Base-by-base conservation (phyloP, 2,329 filamentous ascomycete genomes). In the Cladosporium halotolerans region DNA sequence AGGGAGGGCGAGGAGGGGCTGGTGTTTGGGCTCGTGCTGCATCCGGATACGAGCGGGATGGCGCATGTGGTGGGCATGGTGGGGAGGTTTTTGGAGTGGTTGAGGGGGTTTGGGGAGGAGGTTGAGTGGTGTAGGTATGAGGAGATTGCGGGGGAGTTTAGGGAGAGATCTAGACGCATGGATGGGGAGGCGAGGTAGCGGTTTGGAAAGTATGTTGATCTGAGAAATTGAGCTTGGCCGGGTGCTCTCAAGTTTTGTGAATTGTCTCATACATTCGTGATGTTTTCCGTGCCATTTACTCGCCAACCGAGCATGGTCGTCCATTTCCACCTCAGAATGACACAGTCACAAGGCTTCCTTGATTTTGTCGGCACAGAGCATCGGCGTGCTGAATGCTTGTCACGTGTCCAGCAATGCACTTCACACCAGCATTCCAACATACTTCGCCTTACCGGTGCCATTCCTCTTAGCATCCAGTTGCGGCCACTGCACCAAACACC, bases 401-500 rank as follows among this genome's bases (percentile, higher is more conserved):
- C 23, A 28, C 23, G 23, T 28, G 23, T 4, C 55, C 1, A 28
- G 3, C 4, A 4, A 7, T 8, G n/a, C 8, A 3, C n/a, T 18
- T 53, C 44, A 53, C 31, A 53, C 51, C 28, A 53, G 32, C 38
- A 46, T 46, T 23, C 51, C 51, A 46, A 46, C 43, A 32, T 46
- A 53, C 36, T 46, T 42, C 43, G 51, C 51, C 51, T 41, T 53
- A 13, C 51, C 51, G 11, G 43, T 46, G 13, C 51, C 51, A 47
- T 42, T 47, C 16, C 19, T 42, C 38, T 46, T 53, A 36, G 43
- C 43, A 34, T 80, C 81, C 40, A 93, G 73, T 52, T 75, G 71
- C 55, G 81, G 77, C 78, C 92, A 93, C 74, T 96, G 91, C 53
- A 95, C 89, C 49, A 95, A 69, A 63, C 95, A 88, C 45, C 84